A percentile compares a stretch with the other conserved stretches of the same genome.
phyloP scores from a whole-genome alignment of 1,284 basidiomycete species.

The Erythrobasidium hasegawianum region DNA sequence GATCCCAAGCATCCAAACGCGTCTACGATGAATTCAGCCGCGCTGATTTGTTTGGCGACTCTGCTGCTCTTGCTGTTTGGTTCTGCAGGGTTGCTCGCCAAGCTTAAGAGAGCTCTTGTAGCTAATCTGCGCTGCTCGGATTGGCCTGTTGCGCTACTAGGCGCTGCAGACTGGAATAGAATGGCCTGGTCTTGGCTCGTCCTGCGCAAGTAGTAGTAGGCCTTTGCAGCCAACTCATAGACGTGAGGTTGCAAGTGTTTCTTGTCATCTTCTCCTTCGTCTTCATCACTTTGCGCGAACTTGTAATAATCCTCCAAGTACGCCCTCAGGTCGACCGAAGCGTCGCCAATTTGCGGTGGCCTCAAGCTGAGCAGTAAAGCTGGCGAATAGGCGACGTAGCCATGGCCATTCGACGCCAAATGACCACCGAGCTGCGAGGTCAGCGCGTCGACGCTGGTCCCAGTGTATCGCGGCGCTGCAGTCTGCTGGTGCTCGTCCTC shows the following conservation, averaged over 20 bases:
- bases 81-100: slow-evolving; percentile 57
- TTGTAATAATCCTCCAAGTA: slow-evolving; percentile 27
- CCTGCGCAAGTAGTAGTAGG: slow-evolving; percentile 93
- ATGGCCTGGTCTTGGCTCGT: slow-evolving; percentile 91
- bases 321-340: slow-evolving; percentile 11
- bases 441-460: slow-evolving; percentile 26
- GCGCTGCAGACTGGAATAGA: slow-evolving; percentile 75
- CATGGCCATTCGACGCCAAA: background rate
- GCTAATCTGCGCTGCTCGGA: slow-evolving; percentile 84
- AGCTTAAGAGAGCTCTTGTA: slow-evolving; percentile 81
- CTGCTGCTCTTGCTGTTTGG: slow-evolving; percentile 14
- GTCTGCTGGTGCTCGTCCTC: slow-evolving; percentile 1
- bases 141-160: slow-evolving; percentile 89
- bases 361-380: slow-evolving; percentile 16
- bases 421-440: slow-evolving; percentile 25
- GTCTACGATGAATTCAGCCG: slow-evolving; percentile 91
- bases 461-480: background rate
- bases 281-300: slow-evolving; percentile 31
- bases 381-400: slow-evolving; percentile 26
- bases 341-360: slow-evolving; percentile 10
- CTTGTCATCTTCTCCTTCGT: slow-evolving; percentile 47
- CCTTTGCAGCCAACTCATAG: slow-evolving; percentile 81
- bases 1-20: slow-evolving; percentile 70
- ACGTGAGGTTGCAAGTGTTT: slow-evolving; percentile 68
- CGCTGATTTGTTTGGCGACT: slow-evolving; percentile 75